Evolutionary conservation across 352 stramenopile genomes (phyloP), one percentile per base, ranked within the genome.

Genomic region (Phytophthora agathidicida): DNA sequence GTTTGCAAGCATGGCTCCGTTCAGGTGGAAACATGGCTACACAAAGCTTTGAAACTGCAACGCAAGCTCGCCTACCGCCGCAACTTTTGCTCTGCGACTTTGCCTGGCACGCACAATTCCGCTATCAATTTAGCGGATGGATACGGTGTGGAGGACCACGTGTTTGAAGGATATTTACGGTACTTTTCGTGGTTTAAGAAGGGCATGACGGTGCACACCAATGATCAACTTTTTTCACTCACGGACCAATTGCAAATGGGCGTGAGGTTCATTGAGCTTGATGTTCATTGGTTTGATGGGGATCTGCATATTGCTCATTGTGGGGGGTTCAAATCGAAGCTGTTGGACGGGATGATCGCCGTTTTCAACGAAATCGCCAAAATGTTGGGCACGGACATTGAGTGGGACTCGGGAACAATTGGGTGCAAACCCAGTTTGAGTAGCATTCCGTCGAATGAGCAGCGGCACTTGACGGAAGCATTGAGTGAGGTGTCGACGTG

Each of bases 201-300:
- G 13, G 66, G 70, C 20, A 80, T 75, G 53, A 84, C 74, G 42
- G 71, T 92, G 64, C 77, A 78, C 36, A 94, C 82, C 1, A 87
- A 84, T 47, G 85, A 91, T 52, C 83, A 92, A 61, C 70, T 89
- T 16, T 77, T 94, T 39, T 89, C 64, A 2, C 41, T 96, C 3
- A 87, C 82, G 14, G 87, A 96, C 39, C 85, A 94, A 64, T 63
- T 96, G 36, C 76, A 85, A 35, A 68, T 96, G 23, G 87, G 86
- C 5, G 83, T 77, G 10, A 75, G 87, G 3, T 87, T 93, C 26
- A 67, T 96, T 38, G 87, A 96, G 64, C 48, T 93, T 13, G 87
- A 96, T 35, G 75, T 89, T 31, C 87, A 96, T 68, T 96, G 86
- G 65, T 91, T 91, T 37, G 69, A 71, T 49, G 68, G 67, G 0